These are phyloP conservation scores for Fusarium austroafricanum DNA, from an alignment of 2,329 filamentous ascomycete species.

Conservation along the genomic window DNA sequence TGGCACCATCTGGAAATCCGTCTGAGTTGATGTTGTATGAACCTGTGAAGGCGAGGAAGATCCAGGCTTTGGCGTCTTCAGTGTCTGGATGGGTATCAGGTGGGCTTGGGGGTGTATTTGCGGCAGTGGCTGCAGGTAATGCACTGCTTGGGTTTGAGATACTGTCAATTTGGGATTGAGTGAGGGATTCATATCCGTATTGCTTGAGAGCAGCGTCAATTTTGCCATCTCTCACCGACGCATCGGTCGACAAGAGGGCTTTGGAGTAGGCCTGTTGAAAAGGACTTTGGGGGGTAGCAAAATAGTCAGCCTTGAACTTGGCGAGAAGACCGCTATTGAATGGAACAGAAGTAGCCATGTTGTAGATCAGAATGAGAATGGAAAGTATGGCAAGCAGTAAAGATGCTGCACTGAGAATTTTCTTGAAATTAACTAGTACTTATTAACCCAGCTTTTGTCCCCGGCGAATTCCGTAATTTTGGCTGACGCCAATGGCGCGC, in stretches of 20 bases:
- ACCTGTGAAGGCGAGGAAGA: background rate
- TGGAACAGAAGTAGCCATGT: background rate
- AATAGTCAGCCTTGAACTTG: background rate
- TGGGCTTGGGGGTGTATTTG: background rate
- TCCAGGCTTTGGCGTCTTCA: background rate
- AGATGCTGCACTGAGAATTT: background rate
- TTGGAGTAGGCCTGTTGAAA: background rate
- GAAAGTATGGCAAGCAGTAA: background rate
- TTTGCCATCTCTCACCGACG: background rate
- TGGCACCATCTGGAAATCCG: background rate
- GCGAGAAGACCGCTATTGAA: background rate
- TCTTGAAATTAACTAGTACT: background rate
- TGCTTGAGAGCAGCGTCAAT: background rate
- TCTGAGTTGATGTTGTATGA: background rate
- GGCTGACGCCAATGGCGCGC: too few relatives aligned
- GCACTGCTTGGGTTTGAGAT: background rate
- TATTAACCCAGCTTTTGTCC: background rate
- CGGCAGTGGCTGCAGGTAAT: background rate
- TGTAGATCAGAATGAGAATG: background rate
- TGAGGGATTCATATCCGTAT: background rate
- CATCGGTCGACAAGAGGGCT: background rate
- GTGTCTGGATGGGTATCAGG: background rate
- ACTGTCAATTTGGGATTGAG: background rate
- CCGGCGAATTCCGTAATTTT: background rate
- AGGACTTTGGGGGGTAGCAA: background rate